Evolutionary conservation across 129 eudicot species (phyloP).

Genomic region (Arctium minus): DNA sequence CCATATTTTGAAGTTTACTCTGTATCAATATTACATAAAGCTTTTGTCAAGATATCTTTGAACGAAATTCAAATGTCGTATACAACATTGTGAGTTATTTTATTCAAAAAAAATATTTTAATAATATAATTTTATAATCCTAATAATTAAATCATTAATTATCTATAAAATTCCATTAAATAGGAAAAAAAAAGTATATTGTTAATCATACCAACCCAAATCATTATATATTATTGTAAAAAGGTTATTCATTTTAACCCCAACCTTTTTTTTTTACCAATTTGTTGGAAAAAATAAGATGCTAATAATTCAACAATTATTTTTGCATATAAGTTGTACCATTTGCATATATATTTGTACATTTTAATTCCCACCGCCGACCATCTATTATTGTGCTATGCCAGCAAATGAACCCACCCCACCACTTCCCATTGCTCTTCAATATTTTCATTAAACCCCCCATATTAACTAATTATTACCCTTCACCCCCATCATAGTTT

Average conservation of each 20-base stretch:
- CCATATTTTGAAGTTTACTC: no score
- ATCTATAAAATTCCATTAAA: no score
- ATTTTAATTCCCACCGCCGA: slow-evolving; percentile 1
- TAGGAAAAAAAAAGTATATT: no score
- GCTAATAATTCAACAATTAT: background rate
- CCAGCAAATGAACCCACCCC: slow-evolving; percentile 22
- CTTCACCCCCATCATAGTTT: background rate
- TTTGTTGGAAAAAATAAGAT: background rate
- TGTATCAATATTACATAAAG: no score
- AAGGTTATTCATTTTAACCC: background rate
- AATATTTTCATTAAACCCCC: slow-evolving; percentile 10
- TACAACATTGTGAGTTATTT: no score
- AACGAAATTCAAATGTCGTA: no score
- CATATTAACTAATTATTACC: background rate
- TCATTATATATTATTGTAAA: no score
- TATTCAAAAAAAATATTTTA: no score
- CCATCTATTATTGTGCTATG: slow-evolving; percentile 18
- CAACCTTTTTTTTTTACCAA: background rate
- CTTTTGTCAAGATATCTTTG: no score
- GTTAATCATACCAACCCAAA: no score
- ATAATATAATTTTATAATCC: no score
- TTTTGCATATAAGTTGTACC: background rate
- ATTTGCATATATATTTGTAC: slow-evolving; percentile 5
- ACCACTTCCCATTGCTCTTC: background rate
- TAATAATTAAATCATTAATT: no score